Conservation (phyloP, 192 early-diverging fungal genomes). For the Coemansia sp. region DNA sequence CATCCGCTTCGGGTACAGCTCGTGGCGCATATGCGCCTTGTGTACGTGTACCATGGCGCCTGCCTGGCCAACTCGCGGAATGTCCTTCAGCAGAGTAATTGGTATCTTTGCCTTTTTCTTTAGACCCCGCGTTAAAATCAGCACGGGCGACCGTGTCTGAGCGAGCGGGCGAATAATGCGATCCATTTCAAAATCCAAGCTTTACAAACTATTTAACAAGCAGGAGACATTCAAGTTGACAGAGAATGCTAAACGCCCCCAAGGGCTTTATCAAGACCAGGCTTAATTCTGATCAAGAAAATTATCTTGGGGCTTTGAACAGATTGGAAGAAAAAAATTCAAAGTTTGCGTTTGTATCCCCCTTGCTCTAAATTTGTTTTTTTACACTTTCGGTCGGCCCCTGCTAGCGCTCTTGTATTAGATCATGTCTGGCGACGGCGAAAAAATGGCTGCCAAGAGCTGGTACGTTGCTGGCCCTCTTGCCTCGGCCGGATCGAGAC, state of each 20-base stretch:
- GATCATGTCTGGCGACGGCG: slow-evolving; percentile 24
- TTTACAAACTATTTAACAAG: no score
- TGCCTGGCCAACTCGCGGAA: slow-evolving; percentile 36
- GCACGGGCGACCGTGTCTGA: slow-evolving; percentile 11
- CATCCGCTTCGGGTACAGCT: slow-evolving; percentile 49
- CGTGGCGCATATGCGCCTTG: slow-evolving; percentile 48
- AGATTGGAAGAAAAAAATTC: not conserved
- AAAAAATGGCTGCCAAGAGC: slow-evolving; percentile 38
- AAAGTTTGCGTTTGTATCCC: not conserved
- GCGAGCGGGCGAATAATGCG: slow-evolving; percentile 19
- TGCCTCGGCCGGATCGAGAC: not conserved
- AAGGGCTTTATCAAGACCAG: not conserved
- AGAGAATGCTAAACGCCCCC: no score
- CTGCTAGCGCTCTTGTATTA: slow-evolving; percentile 1
- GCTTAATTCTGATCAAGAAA: not conserved
- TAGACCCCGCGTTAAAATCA: slow-evolving; percentile 31
- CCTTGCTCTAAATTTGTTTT: not conserved
- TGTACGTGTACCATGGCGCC: slow-evolving; percentile 37
- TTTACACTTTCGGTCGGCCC: not conserved
- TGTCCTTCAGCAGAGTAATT: slow-evolving; percentile 35
- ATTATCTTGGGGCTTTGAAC: not conserved
- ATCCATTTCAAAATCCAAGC: slow-evolving; percentile 8
- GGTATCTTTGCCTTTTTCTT: slow-evolving; percentile 41
- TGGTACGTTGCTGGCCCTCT: slow-evolving; percentile 20
- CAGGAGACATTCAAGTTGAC: no score